phyloP scores from a whole-genome alignment of 768 basidiomycete species.

The Arthromyces matolae region DNA sequence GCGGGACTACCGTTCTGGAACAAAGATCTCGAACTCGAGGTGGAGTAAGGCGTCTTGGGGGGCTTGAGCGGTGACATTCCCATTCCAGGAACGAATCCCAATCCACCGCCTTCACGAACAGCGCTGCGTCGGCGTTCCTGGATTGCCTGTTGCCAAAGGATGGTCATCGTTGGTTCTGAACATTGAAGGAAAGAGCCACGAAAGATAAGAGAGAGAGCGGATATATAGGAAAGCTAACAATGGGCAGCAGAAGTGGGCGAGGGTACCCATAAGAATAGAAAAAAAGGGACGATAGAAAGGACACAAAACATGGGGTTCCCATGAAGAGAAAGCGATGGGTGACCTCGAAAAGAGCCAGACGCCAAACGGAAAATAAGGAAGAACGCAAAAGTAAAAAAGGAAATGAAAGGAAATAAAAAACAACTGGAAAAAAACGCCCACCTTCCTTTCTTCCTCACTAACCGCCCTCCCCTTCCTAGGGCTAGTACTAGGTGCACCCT shows the following conservation, averaged over 20 bases:
- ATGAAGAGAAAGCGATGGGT: too few relatives aligned
- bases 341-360: too few relatives aligned
- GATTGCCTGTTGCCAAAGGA: slow-evolving; percentile 44
- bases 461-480: slow-evolving; percentile 26
- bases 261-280: too few relatives aligned
- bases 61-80: neutral
- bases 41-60: neutral
- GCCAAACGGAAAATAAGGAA: too few relatives aligned
- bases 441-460: slow-evolving; percentile 47
- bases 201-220: too few relatives aligned
- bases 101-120: slow-evolving; percentile 42
- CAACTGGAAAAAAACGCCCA: slow-evolving; percentile 10
- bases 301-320: too few relatives aligned
- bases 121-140: slow-evolving; percentile 62
- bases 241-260: too few relatives aligned
- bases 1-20: too few relatives aligned
- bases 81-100: slow-evolving; percentile 54
- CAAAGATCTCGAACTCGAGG: neutral
- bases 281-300: too few relatives aligned
- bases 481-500: neutral
- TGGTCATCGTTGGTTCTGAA: too few relatives aligned
- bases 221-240: too few relatives aligned
- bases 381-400: neutral
- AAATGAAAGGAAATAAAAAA: neutral
- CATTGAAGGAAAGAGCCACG: too few relatives aligned